Conservation (phyloP, 1,284 basidiomycete genomes). For the Fistulinella cinereoalba region DNA sequence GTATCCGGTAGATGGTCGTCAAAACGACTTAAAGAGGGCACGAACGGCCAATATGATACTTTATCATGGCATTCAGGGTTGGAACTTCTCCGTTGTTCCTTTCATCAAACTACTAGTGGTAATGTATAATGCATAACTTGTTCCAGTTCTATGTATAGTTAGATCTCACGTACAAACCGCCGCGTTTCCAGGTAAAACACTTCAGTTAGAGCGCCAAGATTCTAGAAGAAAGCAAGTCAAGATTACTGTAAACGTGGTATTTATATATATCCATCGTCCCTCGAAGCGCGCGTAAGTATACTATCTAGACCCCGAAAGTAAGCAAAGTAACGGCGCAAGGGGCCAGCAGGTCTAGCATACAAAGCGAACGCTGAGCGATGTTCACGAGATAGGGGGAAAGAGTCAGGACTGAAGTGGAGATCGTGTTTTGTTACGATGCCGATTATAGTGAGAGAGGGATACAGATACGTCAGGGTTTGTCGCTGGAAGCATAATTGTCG, state of each 20-base stretch:
- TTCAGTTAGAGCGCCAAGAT: background rate
- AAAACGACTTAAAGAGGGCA: no score
- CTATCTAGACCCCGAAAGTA: slow-evolving; percentile 1
- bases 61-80: no score
- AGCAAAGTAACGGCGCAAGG: no score
- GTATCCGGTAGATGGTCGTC: no score
- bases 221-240: background rate
- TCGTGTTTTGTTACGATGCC: background rate
- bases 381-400: slow-evolving; percentile 3
- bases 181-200: no score
- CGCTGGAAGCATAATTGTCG: slow-evolving; percentile 4
- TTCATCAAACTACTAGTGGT: no score
- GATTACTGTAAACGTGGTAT: background rate
- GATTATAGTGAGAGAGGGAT: background rate
- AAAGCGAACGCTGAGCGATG: slow-evolving; percentile 8
- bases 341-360: slow-evolving; percentile 6
- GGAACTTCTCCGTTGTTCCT: no score
- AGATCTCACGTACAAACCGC: background rate
- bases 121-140: no score
- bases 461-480: background rate
- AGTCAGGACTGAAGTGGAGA: background rate
- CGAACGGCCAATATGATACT: no score
- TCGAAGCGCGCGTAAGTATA: slow-evolving; percentile 3
- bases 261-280: slow-evolving; percentile 5
- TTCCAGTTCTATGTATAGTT: background rate